Percentiles rank a stretch among this genome's conserved stretches.
Evolutionary conservation across 768 basidiomycete species (phyloP).

Genomic region (Tephrocybe sp.): DNA sequence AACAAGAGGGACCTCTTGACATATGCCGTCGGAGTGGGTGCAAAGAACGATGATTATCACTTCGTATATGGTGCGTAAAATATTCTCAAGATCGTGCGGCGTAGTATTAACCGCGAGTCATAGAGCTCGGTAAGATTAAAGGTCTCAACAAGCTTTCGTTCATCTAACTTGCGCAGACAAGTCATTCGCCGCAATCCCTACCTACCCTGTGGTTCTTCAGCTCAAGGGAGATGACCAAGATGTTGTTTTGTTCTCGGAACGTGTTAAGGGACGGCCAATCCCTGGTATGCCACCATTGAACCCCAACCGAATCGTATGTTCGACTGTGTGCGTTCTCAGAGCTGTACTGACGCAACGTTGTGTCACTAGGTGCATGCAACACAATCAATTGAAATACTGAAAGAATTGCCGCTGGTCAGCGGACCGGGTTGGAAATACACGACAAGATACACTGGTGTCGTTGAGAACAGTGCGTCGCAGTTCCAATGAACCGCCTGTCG

Average conservation of each 20-base stretch:
- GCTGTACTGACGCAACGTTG: too few relatives aligned
- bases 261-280: constrained; percentile 41
- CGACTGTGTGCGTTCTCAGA: too few relatives aligned
- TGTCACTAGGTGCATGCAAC: constrained; percentile 68
- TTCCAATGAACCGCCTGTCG: background rate
- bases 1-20: constrained; percentile 80
- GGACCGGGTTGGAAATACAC: constrained; percentile 81
- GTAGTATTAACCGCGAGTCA: background rate
- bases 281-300: constrained; percentile 74
- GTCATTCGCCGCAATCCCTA: constrained; percentile 76
- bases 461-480: constrained; percentile 75
- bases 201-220: constrained; percentile 78
- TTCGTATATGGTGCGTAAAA: constrained; percentile 66
- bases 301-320: constrained; percentile 65
- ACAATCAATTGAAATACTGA: constrained; percentile 79
- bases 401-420: constrained; percentile 72
- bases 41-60: constrained; percentile 68
- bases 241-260: constrained; percentile 65
- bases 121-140: constrained; percentile 62
- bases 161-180: constrained; percentile 41
- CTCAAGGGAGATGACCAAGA: constrained; percentile 73
- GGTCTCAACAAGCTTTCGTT: background rate
- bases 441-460: constrained; percentile 63
- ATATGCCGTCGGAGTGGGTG: constrained; percentile 82
- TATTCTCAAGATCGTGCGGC: background rate